Evolutionary conservation across 2,329 filamentous ascomycete genomes (phyloP), one percentile per base, ranked within the genome.

Genomic region (Metarhizium guizhouense): DNA sequence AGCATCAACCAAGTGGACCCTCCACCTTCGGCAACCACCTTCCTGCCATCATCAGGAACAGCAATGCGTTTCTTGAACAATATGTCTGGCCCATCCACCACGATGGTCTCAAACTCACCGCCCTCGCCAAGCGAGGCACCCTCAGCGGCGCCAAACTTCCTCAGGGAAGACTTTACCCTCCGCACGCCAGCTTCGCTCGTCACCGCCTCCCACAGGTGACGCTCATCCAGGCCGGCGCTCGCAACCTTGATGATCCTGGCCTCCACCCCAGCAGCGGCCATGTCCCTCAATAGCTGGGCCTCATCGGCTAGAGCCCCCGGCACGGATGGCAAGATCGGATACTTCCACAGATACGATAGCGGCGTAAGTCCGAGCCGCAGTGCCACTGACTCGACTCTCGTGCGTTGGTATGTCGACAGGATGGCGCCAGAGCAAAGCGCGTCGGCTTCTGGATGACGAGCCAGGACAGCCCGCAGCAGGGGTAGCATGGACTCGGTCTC

Each of bases 161-260:
- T 73, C 67, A 90, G 77, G 1, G 83, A 77, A 45, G 68, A 73
- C 64, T 76, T 74, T 48, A 84, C 67, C 54, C 75, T 72, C 43
- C 65, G 66, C 47, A 78, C 74, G 6, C 77, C 80, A 29, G 65
- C 66, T 4, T 70, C 64, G 63, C 81, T 80, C 3, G 87, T 84
- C 18, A 96, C 87, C 72, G 91, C 84, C 61, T 83, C 80, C 87
- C 92, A 96, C 29, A 99, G 74, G 64, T 91, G 86, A 42, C 72
- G 76, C 62, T 91, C 88, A 64, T 93, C 88, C 52, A 99, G 76
- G 0, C 92, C 94, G 6, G 90, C 91, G 60, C 89, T 95, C 47
- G 94, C 92, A 48, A 96, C 90, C 73, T 97, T 99, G 73, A 99
- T 84, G 66, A 99, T 90, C 57, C 92, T 80, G n/a, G 92, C 88